These are phyloP conservation scores for Leishmania braziliensis DNA, from an alignment of 208 protist species.

Conservation along the genomic window DNA sequence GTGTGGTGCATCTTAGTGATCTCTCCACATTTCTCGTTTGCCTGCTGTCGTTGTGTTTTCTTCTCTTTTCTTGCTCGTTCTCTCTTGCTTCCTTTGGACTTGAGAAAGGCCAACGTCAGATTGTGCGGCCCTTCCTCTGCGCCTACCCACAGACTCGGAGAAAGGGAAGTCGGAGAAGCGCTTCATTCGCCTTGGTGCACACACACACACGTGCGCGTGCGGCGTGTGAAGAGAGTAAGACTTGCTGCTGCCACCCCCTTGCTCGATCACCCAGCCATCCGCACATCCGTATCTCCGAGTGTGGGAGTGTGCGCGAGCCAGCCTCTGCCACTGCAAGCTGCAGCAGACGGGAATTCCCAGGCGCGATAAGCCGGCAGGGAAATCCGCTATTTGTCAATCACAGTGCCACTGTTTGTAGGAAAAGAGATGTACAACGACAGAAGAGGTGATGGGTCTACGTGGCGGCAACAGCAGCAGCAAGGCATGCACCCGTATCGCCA, in stretches of 20 bases:
- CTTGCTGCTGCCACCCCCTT: background rate
- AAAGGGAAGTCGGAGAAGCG: background rate
- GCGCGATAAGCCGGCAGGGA: background rate
- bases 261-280: background rate
- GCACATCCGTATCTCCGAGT: background rate
- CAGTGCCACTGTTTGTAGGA: background rate
- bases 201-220: background rate
- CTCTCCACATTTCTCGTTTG: background rate
- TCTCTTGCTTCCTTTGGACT: constrained; percentile 1
- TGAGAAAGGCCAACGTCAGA: background rate
- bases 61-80: background rate
- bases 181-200: background rate
- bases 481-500: constrained; percentile 15
- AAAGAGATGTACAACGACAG: constrained; percentile 8
- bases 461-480: constrained; percentile 1
- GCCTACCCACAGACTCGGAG: background rate
- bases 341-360: background rate
- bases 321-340: background rate
- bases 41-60: background rate
- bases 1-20: background rate
- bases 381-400: background rate
- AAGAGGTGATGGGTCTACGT: background rate
- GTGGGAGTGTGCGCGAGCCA: background rate
- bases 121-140: background rate
- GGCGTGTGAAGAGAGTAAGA: background rate